Percentiles rank a stretch among this genome's conserved stretches.
Conservation (phyloP, 2,329 filamentous ascomycete genomes). For the Neopestalotiopsis clavispora region DNA sequence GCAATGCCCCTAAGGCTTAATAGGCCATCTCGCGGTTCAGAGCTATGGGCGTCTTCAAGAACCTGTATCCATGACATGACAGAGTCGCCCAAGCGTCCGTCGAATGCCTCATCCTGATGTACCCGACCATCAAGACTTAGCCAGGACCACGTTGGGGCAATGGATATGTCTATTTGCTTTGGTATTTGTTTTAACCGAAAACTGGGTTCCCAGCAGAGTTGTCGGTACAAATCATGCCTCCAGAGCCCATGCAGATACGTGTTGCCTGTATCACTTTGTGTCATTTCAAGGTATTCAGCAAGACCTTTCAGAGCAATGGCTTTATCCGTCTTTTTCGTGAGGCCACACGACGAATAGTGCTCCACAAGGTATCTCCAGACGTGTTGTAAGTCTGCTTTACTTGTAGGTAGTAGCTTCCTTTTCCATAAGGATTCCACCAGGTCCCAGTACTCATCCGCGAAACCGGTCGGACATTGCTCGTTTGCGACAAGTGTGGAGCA, state of each 20-base stretch:
- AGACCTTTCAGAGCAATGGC: background rate
- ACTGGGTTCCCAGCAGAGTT: background rate
- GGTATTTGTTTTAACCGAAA: too few species aligned
- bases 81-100: background rate
- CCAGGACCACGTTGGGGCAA: background rate
- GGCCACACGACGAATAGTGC: background rate
- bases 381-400: background rate
- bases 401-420: background rate
- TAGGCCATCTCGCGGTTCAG: background rate
- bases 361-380: background rate
- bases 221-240: background rate
- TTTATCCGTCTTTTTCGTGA: background rate
- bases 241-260: background rate
- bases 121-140: background rate
- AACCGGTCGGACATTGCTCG: background rate
- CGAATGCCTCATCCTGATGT: background rate
- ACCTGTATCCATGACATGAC: background rate
- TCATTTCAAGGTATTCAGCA: background rate
- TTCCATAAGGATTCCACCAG: too few species aligned
- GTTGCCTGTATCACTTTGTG: background rate
- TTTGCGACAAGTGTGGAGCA: background rate
- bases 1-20: background rate
- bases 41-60: background rate
- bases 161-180: background rate
- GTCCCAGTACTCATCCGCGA: background rate